Conservation (phyloP, 2,329 filamentous ascomycete species). For the Nectriaceae sp. region DNA sequence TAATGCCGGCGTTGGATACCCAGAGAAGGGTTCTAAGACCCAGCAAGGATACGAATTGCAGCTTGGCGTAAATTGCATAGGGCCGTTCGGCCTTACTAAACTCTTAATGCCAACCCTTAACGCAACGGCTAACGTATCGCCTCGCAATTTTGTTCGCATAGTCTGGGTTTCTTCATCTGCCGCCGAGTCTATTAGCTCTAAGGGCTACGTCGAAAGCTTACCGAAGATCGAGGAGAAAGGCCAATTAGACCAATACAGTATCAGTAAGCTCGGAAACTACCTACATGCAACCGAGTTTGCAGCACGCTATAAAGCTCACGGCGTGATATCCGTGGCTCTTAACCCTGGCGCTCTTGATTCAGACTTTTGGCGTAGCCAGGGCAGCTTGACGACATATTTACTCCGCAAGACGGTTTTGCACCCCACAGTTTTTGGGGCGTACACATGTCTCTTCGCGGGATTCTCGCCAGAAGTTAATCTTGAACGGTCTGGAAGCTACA, state of each 20-base stretch:
- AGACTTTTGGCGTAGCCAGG: slow-evolving; percentile 36
- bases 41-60: slow-evolving; percentile 43
- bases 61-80: slow-evolving; percentile 44
- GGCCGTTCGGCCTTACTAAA: slow-evolving; percentile 42
- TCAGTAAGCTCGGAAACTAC: slow-evolving; percentile 36
- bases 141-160: slow-evolving; percentile 31
- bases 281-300: slow-evolving; percentile 35
- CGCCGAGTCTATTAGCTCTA: slow-evolving; percentile 12
- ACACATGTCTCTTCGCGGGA: slow-evolving; percentile 50
- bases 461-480: slow-evolving; percentile 45
- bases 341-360: slow-evolving; percentile 44
- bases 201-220: slow-evolving; percentile 25
- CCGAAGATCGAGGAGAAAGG: slow-evolving; percentile 15
- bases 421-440: slow-evolving; percentile 42
- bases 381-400: slow-evolving; percentile 14
- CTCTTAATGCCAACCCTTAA: slow-evolving; percentile 37
- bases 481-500: slow-evolving; percentile 22
- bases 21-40: slow-evolving; percentile 39
- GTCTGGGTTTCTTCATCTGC: slow-evolving; percentile 35
- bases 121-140: slow-evolving; percentile 31
- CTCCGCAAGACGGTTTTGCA: slow-evolving; percentile 23
- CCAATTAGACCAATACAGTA: slow-evolving; percentile 20
- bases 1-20: slow-evolving; percentile 44
- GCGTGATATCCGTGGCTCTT: slow-evolving; percentile 33
- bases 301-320: slow-evolving; percentile 25